phyloP scores from a whole-genome alignment of 345 rosid species.

The Lepidium africanum region DNA sequence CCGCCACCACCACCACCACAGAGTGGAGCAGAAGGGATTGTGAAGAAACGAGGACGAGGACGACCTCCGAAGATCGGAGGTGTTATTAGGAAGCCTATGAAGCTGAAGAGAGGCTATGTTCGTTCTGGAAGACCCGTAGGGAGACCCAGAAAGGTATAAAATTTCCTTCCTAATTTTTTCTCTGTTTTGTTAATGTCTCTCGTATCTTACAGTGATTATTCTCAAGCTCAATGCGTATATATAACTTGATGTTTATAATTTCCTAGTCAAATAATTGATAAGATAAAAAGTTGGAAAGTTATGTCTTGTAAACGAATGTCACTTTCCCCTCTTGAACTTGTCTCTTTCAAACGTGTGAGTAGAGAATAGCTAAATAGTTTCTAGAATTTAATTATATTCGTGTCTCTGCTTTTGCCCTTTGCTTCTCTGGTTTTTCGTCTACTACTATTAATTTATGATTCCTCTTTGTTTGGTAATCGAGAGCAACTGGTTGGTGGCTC shows the following conservation, averaged over 20 bases:
- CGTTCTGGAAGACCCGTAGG: slow-evolving; percentile 51
- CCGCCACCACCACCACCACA: not conserved
- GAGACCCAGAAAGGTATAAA: slow-evolving; percentile 67
- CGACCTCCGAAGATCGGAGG: slow-evolving; percentile 47
- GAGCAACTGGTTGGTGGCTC: slow-evolving; percentile 11
- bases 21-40: slow-evolving; percentile 8
- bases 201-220: not conserved
- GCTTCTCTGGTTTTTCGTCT: not conserved
- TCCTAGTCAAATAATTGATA: slow-evolving; percentile 2
- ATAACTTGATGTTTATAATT: not conserved
- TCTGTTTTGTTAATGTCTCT: not conserved
- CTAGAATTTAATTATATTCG: not conserved
- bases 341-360: slow-evolving; percentile 13
- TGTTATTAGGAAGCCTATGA: slow-evolving; percentile 25
- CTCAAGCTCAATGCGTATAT: not conserved
- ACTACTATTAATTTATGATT: not conserved
- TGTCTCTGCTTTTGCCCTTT: slow-evolving; percentile 15
- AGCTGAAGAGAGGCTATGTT: slow-evolving; percentile 2
- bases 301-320: slow-evolving; percentile 22
- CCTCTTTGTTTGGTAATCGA: slow-evolving; percentile 12
- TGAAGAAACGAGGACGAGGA: slow-evolving; percentile 44
- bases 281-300: slow-evolving; percentile 3
- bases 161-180: not conserved
- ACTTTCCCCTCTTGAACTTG: slow-evolving; percentile 20
- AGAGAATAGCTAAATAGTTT: slow-evolving; percentile 8